phyloP scores from a whole-genome alignment of 2,329 filamentous ascomycete species.

The Magnaporthiopsis poae region DNA sequence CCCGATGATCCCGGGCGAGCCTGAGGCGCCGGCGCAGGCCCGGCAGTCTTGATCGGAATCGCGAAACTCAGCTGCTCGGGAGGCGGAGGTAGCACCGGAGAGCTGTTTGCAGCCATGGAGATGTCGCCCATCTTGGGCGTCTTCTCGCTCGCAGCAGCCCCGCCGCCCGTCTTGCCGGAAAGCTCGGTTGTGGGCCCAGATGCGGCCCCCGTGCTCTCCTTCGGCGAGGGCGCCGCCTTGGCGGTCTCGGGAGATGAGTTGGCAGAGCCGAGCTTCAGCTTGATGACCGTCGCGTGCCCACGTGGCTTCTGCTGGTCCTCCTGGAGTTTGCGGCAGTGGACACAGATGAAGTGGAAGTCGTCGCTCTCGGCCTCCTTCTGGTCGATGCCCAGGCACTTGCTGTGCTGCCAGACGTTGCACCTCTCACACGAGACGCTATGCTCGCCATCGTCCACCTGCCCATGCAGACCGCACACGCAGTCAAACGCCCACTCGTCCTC shows the following conservation, averaged over 20 bases:
- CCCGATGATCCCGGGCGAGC: background rate
- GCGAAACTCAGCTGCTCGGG: slow-evolving; percentile 1
- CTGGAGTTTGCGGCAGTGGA: slow-evolving; percentile 61
- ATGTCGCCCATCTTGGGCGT: slow-evolving; percentile 7
- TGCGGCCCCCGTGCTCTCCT: background rate
- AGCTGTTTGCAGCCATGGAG: slow-evolving; percentile 3
- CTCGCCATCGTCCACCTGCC: slow-evolving; percentile 86
- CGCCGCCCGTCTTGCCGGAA: background rate
- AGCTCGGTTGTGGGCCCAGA: slow-evolving; percentile 3
- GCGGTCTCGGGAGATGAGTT: slow-evolving; percentile 12
- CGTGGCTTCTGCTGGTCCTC: slow-evolving; percentile 53
- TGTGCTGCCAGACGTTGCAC: slow-evolving; percentile 95
- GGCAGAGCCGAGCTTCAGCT: slow-evolving; percentile 36
- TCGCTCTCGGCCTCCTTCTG: slow-evolving; percentile 70
- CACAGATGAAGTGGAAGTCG: slow-evolving; percentile 81
- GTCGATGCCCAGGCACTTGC: slow-evolving; percentile 74
- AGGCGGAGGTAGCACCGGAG: slow-evolving; percentile 8
- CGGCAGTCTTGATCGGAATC: slow-evolving; percentile 11
- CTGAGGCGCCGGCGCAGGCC: background rate
- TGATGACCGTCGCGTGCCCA: slow-evolving; percentile 31
- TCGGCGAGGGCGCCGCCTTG: background rate
- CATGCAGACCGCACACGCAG: slow-evolving; percentile 81
- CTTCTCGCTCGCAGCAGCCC: background rate
- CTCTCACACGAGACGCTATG: slow-evolving; percentile 89
- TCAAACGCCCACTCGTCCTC: slow-evolving; percentile 92